Evolutionary conservation across 768 basidiomycete species (phyloP).

Genomic region (Leccinum sublutescens): DNA sequence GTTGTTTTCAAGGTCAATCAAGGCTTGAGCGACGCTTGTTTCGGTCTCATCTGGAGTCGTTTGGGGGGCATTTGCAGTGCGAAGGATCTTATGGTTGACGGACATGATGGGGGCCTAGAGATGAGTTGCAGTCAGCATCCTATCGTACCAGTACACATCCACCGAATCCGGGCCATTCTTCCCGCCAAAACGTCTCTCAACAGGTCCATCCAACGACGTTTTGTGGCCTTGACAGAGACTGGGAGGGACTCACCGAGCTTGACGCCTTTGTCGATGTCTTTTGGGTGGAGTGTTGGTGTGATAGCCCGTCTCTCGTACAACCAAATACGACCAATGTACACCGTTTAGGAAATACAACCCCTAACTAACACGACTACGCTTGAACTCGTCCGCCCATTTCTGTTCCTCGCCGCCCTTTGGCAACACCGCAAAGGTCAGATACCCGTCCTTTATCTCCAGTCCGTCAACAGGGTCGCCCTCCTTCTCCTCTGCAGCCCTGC

Average conservation of each 20-base stretch:
- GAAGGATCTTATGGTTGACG: conserved; percentile 82
- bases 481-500: conserved; percentile 57
- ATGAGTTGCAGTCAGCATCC: conserved; percentile 43
- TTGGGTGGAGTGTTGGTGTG: conserved; percentile 14
- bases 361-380: conserved; percentile 40
- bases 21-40: conserved; percentile 87
- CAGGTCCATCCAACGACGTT: conserved; percentile 18
- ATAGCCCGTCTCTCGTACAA: conserved; percentile 4
- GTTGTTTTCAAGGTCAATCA: conserved; percentile 97
- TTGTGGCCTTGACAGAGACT: conserved; percentile 22
- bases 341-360: conserved; percentile 17
- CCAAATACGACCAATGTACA: conserved; percentile 33
- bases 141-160: conserved; percentile 46
- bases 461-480: conserved; percentile 68
- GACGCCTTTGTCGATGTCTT: conserved; percentile 55
- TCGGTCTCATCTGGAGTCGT: conserved; percentile 91
- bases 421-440: conserved; percentile 74
- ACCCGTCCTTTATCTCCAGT: conserved; percentile 79
- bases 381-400: conserved; percentile 88
- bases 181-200: conserved; percentile 16
- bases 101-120: conserved; percentile 53
- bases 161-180: conserved; percentile 41
- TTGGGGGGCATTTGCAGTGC: conserved; percentile 93
- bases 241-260: conserved; percentile 63
- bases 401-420: conserved; percentile 75